A percentile compares a stretch with the other conserved stretches of the same genome.
phyloP scores from a whole-genome alignment of 352 stramenopile genomes.

The Globisporangium abappressorium region DNA sequence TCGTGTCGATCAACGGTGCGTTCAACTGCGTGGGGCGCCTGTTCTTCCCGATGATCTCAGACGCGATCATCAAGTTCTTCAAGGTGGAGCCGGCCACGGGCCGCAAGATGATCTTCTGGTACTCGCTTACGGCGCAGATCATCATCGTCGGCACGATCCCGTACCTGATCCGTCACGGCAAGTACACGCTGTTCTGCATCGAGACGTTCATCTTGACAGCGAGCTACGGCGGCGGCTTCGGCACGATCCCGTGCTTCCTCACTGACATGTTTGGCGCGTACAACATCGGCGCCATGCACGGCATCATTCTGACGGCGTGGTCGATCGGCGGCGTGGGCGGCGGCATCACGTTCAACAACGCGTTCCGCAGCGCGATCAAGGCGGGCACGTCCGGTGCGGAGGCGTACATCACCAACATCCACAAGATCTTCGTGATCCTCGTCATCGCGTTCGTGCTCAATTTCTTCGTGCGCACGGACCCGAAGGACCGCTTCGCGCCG shows the following conservation, averaged over 20 bases:
- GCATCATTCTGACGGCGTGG: slow-evolving; percentile 70
- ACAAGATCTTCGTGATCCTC: slow-evolving; percentile 61
- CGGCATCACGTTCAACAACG: slow-evolving; percentile 67
- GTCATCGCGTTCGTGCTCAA: slow-evolving; percentile 51
- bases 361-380: slow-evolving; percentile 37
- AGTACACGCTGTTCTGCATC: slow-evolving; percentile 54
- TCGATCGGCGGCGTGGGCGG: slow-evolving; percentile 72
- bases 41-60: slow-evolving; percentile 42
- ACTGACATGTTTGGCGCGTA: slow-evolving; percentile 84
- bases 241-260: slow-evolving; percentile 68
- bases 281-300: slow-evolving; percentile 81
- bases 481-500: slow-evolving; percentile 55
- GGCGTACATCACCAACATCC: slow-evolving; percentile 62
- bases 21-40: slow-evolving; percentile 58
- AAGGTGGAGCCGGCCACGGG: slow-evolving; percentile 52
- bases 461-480: slow-evolving; percentile 67
- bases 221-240: slow-evolving; percentile 72
- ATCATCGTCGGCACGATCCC: slow-evolving; percentile 62
- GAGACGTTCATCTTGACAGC: slow-evolving; percentile 67
- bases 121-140: slow-evolving; percentile 50
- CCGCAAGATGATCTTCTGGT: slow-evolving; percentile 61
- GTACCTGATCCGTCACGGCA: slow-evolving; percentile 47
- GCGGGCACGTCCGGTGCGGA: slow-evolving; percentile 36
- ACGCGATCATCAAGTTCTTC: slow-evolving; percentile 34
- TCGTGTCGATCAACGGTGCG: slow-evolving; percentile 57